phyloP scores from a whole-genome alignment of 768 basidiomycete genomes.

The Tylopilus cervinicoccineus region DNA sequence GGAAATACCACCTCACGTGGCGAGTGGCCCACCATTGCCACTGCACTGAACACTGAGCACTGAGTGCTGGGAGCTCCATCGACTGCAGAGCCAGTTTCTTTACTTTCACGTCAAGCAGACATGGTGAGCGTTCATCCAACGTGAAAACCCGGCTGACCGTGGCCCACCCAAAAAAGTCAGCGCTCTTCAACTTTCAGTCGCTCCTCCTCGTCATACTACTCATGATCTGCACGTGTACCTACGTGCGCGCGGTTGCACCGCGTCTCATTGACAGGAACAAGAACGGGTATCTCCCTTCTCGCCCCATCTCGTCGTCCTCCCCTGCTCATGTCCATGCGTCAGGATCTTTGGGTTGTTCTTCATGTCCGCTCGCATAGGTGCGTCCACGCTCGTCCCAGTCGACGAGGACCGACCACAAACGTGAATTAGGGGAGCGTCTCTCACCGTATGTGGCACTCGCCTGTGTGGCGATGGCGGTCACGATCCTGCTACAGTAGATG shows the following conservation, averaged over 20 bases:
- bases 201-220: slow-evolving; percentile 90
- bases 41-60: too few species aligned
- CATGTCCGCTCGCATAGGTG: slow-evolving; percentile 95
- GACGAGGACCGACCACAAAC: too few species aligned
- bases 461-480: slow-evolving; percentile 88
- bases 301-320: background rate
- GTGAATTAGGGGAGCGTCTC: slow-evolving; percentile 94
- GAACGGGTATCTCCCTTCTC: slow-evolving; percentile 61
- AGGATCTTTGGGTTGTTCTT: slow-evolving; percentile 92
- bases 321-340: background rate
- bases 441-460: slow-evolving; percentile 95
- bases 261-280: slow-evolving; percentile 91
- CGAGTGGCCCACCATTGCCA: background rate
- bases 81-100: too few species aligned
- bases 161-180: slow-evolving; percentile 52
- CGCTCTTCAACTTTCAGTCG: slow-evolving; percentile 97
- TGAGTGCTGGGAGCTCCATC: too few species aligned
- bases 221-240: slow-evolving; percentile 95
- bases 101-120: too few species aligned
- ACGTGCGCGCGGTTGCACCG: slow-evolving; percentile 86
- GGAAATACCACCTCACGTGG: background rate
- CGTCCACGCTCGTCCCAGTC: slow-evolving; percentile 26
- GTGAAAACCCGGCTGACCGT: background rate
- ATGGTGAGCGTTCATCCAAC: slow-evolving; percentile 16
- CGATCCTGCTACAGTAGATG: slow-evolving; percentile 48